Base-by-base conservation (phyloP, 306 rosid genomes). In the Dryas alaskensis region DNA sequence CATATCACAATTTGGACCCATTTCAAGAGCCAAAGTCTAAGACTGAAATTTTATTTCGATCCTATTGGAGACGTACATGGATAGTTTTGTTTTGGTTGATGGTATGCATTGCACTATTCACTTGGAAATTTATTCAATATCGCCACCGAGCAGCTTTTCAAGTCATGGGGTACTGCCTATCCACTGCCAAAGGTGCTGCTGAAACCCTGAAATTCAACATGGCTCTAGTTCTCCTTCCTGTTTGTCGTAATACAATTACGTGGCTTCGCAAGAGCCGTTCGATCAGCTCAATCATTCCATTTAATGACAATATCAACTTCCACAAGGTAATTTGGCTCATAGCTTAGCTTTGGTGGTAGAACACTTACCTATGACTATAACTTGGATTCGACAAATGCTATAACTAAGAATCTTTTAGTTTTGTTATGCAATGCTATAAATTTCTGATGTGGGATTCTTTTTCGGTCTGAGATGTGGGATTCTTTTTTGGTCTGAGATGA, bases 121-220 rank as follows among this genome's bases (percentile, higher is more conserved):
- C 81, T 6, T 90, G 96, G 97, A 93, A 93, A 83, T 93, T 93
- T 80, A 58, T 79, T 55, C 92, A 93, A 37, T 93, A 90, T 27
- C 65, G 87, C 1, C 75, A 79, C 6, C 82, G 89, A 75, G 61
- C 84, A 50, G 93, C 92, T 1, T 90, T 90, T 79, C 82, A 89
- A 83, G 92, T 93, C 9, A 89, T 93, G 96, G 97, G 98, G n/a
- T 89, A 90, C 46, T 93, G 97, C 68, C 73, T 93, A 70, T 86
- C 93, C 44, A 87, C 92, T 4, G 90, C 97, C 53, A 93, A 93
- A 82, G 97, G 97, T 55, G 92, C 97, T 7, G 96, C 97, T 13
- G 98, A 93, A 78, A 93, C 93, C 16, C 75, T 93, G 49, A 93
- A 90, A 74, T 75, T 93, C 78, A 92, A 92, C 84, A 92, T 90